Evolutionary conservation across 148 eudicot species (phyloP).

Genomic region (Amaranthus cruentus): DNA sequence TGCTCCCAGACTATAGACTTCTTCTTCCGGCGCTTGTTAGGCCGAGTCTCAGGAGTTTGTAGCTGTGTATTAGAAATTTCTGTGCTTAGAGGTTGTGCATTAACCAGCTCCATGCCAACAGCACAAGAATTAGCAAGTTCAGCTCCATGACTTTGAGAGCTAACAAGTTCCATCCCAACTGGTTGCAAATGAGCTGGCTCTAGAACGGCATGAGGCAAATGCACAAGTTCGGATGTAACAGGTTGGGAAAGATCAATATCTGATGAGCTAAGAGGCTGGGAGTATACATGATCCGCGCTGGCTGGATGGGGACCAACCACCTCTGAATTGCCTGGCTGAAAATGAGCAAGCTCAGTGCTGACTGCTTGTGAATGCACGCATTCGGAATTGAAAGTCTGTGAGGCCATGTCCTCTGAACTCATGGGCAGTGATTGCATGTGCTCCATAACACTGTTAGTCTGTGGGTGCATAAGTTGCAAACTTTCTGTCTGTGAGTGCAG

Average conservation of each 20-base stretch:
- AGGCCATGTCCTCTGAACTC: conserved; percentile 10
- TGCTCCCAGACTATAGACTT: conserved; percentile 73
- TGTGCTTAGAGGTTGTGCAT: conserved; percentile 19
- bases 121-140: conserved; percentile 15
- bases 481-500: conserved; percentile 4
- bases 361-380: conserved; percentile 9
- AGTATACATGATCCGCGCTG: conserved; percentile 1
- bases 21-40: conserved; percentile 49
- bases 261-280: conserved; percentile 16
- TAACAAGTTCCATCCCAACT: conserved; percentile 12
- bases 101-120: conserved; percentile 26
- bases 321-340: conserved; percentile 8
- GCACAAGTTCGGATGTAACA: not conserved
- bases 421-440: conserved; percentile 12
- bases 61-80: conserved; percentile 25
- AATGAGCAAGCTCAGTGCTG: conserved; percentile 7
- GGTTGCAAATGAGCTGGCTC: conserved; percentile 22
- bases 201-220: conserved; percentile 15
- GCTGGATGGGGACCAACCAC: not conserved
- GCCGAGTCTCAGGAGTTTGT: conserved; percentile 32
- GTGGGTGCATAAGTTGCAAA: conserved; percentile 13
- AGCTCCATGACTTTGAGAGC: conserved; percentile 16
- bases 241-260: not conserved
- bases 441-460: conserved; percentile 10
- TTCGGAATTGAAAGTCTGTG: conserved; percentile 7